phyloP scores from a whole-genome alignment of 495 filamentous ascomycete species.

The Symbiotaphrina buchneri region DNA sequence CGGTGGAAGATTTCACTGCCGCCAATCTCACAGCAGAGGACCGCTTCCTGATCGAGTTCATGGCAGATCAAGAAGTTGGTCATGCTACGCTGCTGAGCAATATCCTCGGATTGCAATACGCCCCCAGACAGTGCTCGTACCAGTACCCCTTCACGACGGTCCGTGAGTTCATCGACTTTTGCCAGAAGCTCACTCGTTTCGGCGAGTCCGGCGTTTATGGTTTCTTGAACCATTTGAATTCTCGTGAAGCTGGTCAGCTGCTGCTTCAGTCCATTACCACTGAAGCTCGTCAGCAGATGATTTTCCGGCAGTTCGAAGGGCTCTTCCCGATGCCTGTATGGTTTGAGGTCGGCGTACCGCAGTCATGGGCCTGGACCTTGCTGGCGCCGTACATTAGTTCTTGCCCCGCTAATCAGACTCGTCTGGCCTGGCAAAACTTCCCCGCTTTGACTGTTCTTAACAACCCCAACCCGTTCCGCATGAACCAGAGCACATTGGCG shows the following conservation, averaged over 20 bases:
- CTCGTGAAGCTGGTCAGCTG: slow-evolving; percentile 47
- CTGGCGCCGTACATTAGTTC: slow-evolving; percentile 67
- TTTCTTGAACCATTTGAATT: slow-evolving; percentile 63
- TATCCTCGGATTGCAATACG: slow-evolving; percentile 47
- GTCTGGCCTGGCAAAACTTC: slow-evolving; percentile 78
- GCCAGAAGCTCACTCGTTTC: slow-evolving; percentile 63
- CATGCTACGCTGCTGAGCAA: slow-evolving; percentile 63
- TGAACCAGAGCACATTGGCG: too few species aligned
- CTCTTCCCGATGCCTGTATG: slow-evolving; percentile 72
- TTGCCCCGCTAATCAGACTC: slow-evolving; percentile 53
- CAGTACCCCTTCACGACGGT: slow-evolving; percentile 65
- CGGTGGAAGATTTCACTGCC: slow-evolving; percentile 40
- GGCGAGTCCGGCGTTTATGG: slow-evolving; percentile 72
- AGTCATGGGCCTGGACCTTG: slow-evolving; percentile 74
- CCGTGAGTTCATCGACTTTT: slow-evolving; percentile 65
- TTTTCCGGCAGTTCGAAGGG: slow-evolving; percentile 70
- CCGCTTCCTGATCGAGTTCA: slow-evolving; percentile 51
- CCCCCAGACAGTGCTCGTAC: slow-evolving; percentile 56
- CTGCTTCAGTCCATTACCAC: slow-evolving; percentile 57
- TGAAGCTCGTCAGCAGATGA: slow-evolving; percentile 76
- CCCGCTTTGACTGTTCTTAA: slow-evolving; percentile 52
- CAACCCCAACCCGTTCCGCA: slow-evolving; percentile 46
- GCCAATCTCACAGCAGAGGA: slow-evolving; percentile 47
- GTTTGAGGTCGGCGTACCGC: slow-evolving; percentile 63
- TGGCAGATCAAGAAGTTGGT: slow-evolving; percentile 70